Base-by-base conservation (phyloP, 2,329 filamentous ascomycete genomes). In the Cercospora sojina region DNA sequence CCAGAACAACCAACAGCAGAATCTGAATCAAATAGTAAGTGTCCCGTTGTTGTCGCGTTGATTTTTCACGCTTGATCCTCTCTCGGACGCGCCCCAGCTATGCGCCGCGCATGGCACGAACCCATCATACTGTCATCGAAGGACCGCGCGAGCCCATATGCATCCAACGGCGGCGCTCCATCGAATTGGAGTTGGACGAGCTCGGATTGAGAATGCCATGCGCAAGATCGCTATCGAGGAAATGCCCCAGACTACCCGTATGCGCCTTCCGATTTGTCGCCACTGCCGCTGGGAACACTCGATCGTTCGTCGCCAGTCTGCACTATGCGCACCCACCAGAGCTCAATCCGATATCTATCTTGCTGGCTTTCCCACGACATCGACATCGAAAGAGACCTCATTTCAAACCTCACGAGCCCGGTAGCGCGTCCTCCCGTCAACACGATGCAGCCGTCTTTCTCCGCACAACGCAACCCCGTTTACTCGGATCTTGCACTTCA, bases 1-100 rank as follows among this genome's bases (percentile, higher is more conserved):
- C 47, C 82, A 57, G 79, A 89, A 92, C 80, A 92, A 90, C 2
- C 92, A 90, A 2, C 92, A 94, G 69, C 92, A 96, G 74, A 96
- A 97, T 76, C 80, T 97, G 1, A 98, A 98, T 74, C 93, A 97
- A 73, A 98, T 98, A 79, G 94, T 97, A 85, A 86, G 93, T 83
- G 29, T 32, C 1, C 27, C 27, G 32, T 51, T 25, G 35, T 35
- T 38, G 13, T n/a, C 31, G 53, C 53, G 31, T 35, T 12, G 31
- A 32, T 18, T 35, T 35, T 57, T 7, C 25, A 23, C 31, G 47
- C 29, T 62, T 27, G 35, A 9, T 41, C n/a, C 35, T 29, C 41
- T 41, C 23, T 41, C 43, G 41, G 47, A 41, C 10, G 23, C 12
- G 47, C 31, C n/a, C 9, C 27, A 16, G 0, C n/a, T 20, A 38